Evolutionary conservation across 148 eudicot species (phyloP), one percentile per base, ranked within the genome.

Genomic region (Simmondsia chinensis): DNA sequence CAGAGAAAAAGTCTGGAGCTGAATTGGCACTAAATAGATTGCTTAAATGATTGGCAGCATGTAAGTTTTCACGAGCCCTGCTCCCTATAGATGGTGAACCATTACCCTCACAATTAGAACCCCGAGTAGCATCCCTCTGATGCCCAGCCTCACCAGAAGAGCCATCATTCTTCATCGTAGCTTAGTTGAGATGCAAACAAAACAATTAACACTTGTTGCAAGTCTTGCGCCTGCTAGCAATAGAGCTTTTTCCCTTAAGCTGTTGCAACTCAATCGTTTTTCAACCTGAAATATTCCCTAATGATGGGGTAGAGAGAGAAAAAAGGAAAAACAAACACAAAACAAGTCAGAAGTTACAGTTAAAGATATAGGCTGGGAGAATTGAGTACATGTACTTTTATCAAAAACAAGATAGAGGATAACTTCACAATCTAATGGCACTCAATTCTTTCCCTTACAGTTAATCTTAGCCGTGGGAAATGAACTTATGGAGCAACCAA

Each of bases 151-250:
- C 74, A 44, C 52, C 69, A 48, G 62, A 62, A 58, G 20, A 46
- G 55, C 55, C 75, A 42, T 71, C 79, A 45, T 52, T 47, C 60
- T 61, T 72, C 32, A 60, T 65, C 15, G 54, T 38, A 53, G 42
- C 44, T 56, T 35, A 46, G 18, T 48, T 44, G 35, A 21, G 45
- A 65, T 57, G 78, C 50, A 63, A 49, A 54, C 74, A 71, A 42
- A 73, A 43, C 21, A 9, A 20, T 20, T 13, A 24, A 4, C 21
- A 15, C 21, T 48, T 22, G 5, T 20, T 9, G 20, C 11, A 38
- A n/a, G 40, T 37, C 24, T 5, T 5, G 1, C 7, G 27, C 12
- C 33, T 48, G 3, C 15, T 2, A 20, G 11, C 5, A 0, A 13
- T 3, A 17, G 8, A 31, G 14, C 36, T n/a, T 28, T 15, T 27